Evolutionary conservation across 2,329 filamentous ascomycete genomes (phyloP).

Genomic region (Cercospora sp.): DNA sequence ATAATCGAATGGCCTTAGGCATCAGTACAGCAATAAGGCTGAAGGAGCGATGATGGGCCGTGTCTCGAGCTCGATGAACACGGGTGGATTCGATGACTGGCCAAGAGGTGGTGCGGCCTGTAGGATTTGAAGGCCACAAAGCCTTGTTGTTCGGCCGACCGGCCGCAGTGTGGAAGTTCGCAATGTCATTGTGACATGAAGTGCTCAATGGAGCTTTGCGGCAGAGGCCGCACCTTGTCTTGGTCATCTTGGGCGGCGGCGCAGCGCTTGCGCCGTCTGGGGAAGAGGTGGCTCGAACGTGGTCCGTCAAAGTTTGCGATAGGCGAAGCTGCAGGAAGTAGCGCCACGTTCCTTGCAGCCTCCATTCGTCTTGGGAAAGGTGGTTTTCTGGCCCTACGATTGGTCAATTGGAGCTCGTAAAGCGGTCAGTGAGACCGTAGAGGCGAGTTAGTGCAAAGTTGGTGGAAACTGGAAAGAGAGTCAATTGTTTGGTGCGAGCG

Average conservation of each 20-base stretch:
- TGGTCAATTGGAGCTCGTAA: constrained; percentile 1
- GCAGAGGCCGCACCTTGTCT: neutral
- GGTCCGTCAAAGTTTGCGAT: neutral
- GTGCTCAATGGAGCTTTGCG: neutral
- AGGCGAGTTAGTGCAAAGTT: neutral
- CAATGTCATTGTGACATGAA: neutral
- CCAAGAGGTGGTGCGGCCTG: neutral
- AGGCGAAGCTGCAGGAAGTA: constrained; percentile 8
- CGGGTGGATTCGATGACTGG: neutral
- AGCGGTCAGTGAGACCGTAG: constrained; percentile 5
- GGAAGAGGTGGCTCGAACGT: neutral
- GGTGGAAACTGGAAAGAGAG: constrained; percentile 4
- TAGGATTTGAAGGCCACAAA: neutral
- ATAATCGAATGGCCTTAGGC: constrained; percentile 3
- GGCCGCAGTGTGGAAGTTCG: neutral
- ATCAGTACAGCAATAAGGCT: constrained; percentile 6
- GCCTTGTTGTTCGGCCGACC: neutral
- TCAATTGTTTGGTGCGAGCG: constrained; percentile 2
- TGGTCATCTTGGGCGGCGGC: neutral
- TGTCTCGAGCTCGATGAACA: neutral
- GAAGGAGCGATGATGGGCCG: neutral
- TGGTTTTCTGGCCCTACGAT: neutral
- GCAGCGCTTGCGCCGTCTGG: constrained; percentile 6
- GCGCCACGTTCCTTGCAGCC: constrained; percentile 1
- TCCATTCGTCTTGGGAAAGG: neutral